Base-by-base conservation (phyloP, 331 rosid genomes). In the Cucumis variabilis region DNA sequence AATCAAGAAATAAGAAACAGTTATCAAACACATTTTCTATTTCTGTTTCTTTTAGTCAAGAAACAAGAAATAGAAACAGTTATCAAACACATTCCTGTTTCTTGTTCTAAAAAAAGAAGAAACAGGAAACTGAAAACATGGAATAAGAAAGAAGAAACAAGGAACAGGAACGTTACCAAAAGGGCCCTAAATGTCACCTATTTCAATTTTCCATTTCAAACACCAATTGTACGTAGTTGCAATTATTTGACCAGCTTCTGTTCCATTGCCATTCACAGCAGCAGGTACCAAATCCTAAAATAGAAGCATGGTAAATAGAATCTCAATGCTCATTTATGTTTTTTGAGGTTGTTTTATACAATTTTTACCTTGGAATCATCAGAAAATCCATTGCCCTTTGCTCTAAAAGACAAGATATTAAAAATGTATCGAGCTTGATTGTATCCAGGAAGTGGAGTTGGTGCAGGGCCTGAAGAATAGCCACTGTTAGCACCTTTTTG, bases 231-330 rank as follows among this genome's bases (percentile, higher is more conserved):
- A 44, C 37, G 37, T 33, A 33, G 98, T 94, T 28, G 96, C 90
- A 86, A 96, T 96, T 87, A 96, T 89, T 88, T 96, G 98, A 71
- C 98, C 98, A 19, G 97, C 88, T 90, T 96, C 98, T 66, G 98
- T 91, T 83, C 98, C 98, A 88, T 92, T 92, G 55, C 98, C 96
- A 86, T 87, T 93, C 85, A 93, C 91, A 51, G 91, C 23, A 85
- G 90, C 78, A 85, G 95, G 90, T 90, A 92, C 98, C 86, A 91
- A 71, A 63, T 94, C 98, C 98, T 96, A 89, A 86, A 83, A 21
- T 27, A 58, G 33, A 28, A 87, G 82, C 75, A 91, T 88, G 58
- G 72, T 23, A 69, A 44, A 37, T 12, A 86, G 68, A 60, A 63
- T 37, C 74, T 25, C 70, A n/a, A 73, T 84, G 44, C 53, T 83